phyloP scores from a whole-genome alignment of 345 rosid species.

The Eucalyptus microcorys region DNA sequence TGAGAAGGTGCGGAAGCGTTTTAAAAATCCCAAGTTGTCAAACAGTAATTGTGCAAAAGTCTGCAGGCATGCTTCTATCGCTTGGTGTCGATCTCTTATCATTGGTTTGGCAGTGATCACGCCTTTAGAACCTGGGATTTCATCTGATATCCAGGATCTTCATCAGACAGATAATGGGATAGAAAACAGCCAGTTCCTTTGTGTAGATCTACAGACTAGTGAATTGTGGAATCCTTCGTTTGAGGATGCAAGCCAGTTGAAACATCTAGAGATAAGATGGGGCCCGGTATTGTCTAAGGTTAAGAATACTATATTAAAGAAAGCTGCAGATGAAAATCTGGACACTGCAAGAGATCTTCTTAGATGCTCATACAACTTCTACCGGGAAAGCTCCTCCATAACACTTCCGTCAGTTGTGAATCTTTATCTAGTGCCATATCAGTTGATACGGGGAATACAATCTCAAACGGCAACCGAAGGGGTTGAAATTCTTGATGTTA shows the following conservation, averaged over 20 bases:
- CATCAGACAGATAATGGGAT: conserved; percentile 16
- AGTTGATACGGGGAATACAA: conserved; percentile 23
- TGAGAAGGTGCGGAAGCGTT: conserved; percentile 84
- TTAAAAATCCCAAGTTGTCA: conserved; percentile 83
- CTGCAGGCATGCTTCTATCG: conserved; percentile 82
- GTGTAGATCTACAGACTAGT: conserved; percentile 56
- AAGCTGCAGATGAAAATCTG: conserved; percentile 46
- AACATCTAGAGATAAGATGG: conserved; percentile 63
- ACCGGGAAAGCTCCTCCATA: conserved; percentile 66
- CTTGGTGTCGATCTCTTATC: conserved; percentile 85
- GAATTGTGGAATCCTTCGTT: conserved; percentile 63
- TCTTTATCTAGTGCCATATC: conserved; percentile 52
- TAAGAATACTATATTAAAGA: conserved; percentile 46
- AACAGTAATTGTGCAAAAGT: conserved; percentile 73
- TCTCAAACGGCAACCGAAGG: conserved; percentile 45
- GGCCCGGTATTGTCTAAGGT: conserved; percentile 47
- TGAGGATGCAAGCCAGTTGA: conserved; percentile 45
- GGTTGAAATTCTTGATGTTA: conserved; percentile 70
- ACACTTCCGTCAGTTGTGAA: conserved; percentile 52
- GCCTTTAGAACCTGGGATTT: conserved; percentile 30
- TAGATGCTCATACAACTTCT: conserved; percentile 69
- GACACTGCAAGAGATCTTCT: conserved; percentile 69
- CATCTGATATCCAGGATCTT: conserved; percentile 25
- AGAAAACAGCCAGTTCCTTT: conserved; percentile 50
- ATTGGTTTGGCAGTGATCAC: conserved; percentile 69